Conservation (phyloP, 1,284 basidiomycete species). For the Cutaneotrichosporon mucoides region DNA sequence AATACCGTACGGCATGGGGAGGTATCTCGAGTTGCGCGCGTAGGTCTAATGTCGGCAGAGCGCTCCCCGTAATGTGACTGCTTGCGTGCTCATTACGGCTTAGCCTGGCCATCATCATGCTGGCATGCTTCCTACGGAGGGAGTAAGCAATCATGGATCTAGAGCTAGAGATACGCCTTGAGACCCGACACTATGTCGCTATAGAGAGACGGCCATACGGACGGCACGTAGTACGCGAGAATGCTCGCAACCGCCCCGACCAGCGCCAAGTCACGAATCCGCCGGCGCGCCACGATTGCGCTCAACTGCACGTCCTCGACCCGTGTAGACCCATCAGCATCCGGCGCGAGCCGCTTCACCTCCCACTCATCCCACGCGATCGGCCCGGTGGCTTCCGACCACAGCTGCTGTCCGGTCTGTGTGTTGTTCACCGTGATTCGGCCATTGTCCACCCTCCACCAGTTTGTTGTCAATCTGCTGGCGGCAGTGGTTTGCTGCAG, state of each 20-base stretch:
- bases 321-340: background rate
- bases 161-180: too few species aligned
- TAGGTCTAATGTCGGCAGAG: too few species aligned
- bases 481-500: background rate
- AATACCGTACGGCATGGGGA: too few species aligned
- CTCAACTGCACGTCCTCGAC: background rate
- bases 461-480: slow-evolving; percentile 4
- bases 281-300: background rate
- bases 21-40: too few species aligned
- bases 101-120: too few species aligned
- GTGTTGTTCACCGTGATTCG: slow-evolving; percentile 15
- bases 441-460: slow-evolving; percentile 7
- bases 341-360: background rate
- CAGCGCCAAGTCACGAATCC: background rate
- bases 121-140: too few species aligned
- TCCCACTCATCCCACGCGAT: background rate
- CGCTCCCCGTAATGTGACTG: too few species aligned
- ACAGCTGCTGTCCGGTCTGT: slow-evolving; percentile 6
- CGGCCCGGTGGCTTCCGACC: background rate
- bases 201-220: too few species aligned
- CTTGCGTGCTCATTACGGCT: too few species aligned
- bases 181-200: too few species aligned
- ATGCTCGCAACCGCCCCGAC: background rate
- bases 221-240: background rate
- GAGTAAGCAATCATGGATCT: too few species aligned